Base-by-base conservation (phyloP, 1,284 basidiomycete genomes). In the Sporisorium exsertum region DNA sequence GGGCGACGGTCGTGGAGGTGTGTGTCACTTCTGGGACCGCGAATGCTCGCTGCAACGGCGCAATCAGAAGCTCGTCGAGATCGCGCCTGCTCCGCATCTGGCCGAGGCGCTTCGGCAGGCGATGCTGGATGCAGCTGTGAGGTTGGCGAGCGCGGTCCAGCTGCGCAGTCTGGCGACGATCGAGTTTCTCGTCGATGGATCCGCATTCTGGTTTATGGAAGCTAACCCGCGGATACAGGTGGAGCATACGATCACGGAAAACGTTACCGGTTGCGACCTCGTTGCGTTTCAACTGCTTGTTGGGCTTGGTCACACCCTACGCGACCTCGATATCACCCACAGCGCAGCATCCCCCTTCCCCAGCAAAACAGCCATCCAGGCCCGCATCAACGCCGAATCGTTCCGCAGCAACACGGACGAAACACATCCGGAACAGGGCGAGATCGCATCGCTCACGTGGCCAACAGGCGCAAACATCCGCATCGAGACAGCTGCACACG, bases 151-250 rank as follows among this genome's bases (percentile, higher is more conserved):
- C 5, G 47, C 24, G 24, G 73, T 61, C 1, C 24, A 43, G 24
- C 52, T 71, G 42, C 47, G 59, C 4, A 73, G 61, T 27, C 32
- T 78, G 27, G 67, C 67, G 1, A 80, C 78, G 4, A 58, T 75
- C 51, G 76, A 80, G 45, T 76, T 78, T 18, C 64, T 80, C 8
- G 66, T 78, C 26, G 65, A 65, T 8, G 26, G 12, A 5, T 15
- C 50, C 12, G 50, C 22, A n/a, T 78, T 73, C 35, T 77, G 52
- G 55, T 78, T 80, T 29, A 70, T 80, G 58, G 78, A 80, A 42
- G 70, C 62, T 8, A 80, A 80, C 32, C 78, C 78, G 22, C 49
- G 78, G 22, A 68, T 80, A 8, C 78, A 80, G 49, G 78, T 80
- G 15, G 75, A 77, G 16, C 76, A 77, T 51, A 75, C 78, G 8